These are phyloP conservation scores for Melanogaster broomeanus DNA, from an alignment of 768 basidiomycete species.

Conservation along the genomic window DNA sequence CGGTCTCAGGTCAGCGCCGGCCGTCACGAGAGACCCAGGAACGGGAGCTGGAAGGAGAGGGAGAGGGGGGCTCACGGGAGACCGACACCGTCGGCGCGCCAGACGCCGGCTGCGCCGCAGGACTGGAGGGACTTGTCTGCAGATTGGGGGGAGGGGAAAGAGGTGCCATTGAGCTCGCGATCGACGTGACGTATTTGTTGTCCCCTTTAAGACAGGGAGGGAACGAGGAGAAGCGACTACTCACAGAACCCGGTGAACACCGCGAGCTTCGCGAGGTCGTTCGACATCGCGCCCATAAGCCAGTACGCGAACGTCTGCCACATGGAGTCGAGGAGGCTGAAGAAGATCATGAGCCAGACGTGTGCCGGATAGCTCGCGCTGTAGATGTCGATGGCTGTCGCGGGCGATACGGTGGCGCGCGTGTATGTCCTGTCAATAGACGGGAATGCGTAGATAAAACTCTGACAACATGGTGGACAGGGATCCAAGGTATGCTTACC, in stretches of 20 bases:
- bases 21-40: too few species aligned
- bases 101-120: constrained; percentile 68
- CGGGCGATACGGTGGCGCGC: constrained; percentile 44
- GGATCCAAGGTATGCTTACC: constrained; percentile 41
- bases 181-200: neutral
- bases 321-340: constrained; percentile 79
- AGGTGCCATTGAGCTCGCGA: neutral
- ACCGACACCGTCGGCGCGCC: constrained; percentile 66
- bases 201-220: too few species aligned
- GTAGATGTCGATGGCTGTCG: constrained; percentile 56
- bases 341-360: constrained; percentile 69
- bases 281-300: constrained; percentile 88
- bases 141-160: too few species aligned
- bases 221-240: too few species aligned
- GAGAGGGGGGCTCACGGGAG: constrained; percentile 52
- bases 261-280: constrained; percentile 76
- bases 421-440: constrained; percentile 56
- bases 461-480: neutral
- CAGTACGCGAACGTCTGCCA: constrained; percentile 86
- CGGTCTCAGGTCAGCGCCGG: neutral
- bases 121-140: constrained; percentile 77
- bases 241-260: constrained; percentile 82
- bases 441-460: neutral
- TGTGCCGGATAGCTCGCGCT: constrained; percentile 55
- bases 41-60: neutral